phyloP scores from a whole-genome alignment of 176 grass and related monocot genomes.

The Musa itinerans region DNA sequence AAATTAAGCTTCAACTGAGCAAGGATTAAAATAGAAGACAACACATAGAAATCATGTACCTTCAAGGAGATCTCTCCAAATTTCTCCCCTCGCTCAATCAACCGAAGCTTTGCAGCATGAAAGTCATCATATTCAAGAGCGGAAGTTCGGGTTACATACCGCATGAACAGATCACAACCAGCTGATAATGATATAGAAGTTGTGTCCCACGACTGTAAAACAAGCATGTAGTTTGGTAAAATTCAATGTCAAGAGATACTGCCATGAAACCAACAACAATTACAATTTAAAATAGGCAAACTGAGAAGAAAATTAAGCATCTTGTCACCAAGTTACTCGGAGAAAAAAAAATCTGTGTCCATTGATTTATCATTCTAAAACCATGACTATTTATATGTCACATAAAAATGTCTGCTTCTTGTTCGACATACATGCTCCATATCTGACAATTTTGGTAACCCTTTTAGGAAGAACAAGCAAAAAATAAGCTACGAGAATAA shows the following conservation, averaged over 20 bases:
- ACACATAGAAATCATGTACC: conserved; percentile 26
- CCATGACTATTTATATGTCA: too few relatives aligned
- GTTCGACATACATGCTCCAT: too few relatives aligned
- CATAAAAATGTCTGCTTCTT: too few relatives aligned
- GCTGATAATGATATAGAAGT: conserved; percentile 92
- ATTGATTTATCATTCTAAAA: too few relatives aligned
- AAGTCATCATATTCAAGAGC: conserved; percentile 92
- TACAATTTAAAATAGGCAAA: too few relatives aligned
- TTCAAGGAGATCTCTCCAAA: conserved; percentile 98
- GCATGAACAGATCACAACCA: conserved; percentile 92
- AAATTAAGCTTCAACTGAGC: conserved; percentile 2
- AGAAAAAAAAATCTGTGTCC: too few relatives aligned
- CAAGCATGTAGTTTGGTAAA: not conserved
- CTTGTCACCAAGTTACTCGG: too few relatives aligned
- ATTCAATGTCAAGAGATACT: not conserved
- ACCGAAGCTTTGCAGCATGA: conserved; percentile 72
- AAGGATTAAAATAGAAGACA: conserved; percentile 8
- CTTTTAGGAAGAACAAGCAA: too few relatives aligned
- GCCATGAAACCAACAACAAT: not conserved
- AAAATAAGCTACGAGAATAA: too few relatives aligned
- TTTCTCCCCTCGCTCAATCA: conserved; percentile 96
- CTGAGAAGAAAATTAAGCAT: too few relatives aligned
- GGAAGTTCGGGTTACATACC: conserved; percentile 91
- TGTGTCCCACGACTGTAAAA: conserved; percentile 80
- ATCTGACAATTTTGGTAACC: too few relatives aligned